Conservation (phyloP, 768 basidiomycete species). For the Russula emetica region DNA sequence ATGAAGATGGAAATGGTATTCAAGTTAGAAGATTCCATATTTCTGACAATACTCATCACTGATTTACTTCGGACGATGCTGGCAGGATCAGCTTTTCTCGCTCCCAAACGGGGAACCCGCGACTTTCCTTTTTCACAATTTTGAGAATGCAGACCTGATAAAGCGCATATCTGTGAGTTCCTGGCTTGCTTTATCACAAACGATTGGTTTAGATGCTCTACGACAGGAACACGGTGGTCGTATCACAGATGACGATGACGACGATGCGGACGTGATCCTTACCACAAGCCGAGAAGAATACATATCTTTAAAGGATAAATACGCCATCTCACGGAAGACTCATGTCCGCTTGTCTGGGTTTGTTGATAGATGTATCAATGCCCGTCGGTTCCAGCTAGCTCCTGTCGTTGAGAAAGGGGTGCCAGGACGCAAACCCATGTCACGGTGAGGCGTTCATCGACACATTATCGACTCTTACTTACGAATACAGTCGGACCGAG, state of each 20-base stretch:
- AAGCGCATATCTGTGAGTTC: slow-evolving; percentile 26
- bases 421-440: slow-evolving; percentile 4
- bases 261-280: slow-evolving; percentile 21
- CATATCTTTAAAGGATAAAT: slow-evolving; percentile 19
- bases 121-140: slow-evolving; percentile 9
- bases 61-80: neutral
- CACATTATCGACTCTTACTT: neutral
- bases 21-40: neutral
- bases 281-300: slow-evolving; percentile 7
- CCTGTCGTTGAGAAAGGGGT: neutral
- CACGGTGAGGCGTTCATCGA: slow-evolving; percentile 11
- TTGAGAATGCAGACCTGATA: slow-evolving; percentile 5
- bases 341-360: slow-evolving; percentile 26
- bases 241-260: slow-evolving; percentile 6
- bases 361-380: slow-evolving; percentile 20
- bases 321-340: slow-evolving; percentile 19
- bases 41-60: neutral
- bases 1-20: neutral
- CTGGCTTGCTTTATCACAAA: neutral
- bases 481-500: slow-evolving; percentile 7
- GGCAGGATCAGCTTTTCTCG: slow-evolving; percentile 3
- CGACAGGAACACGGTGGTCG: slow-evolving; percentile 21
- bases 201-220: neutral
- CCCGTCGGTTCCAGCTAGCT: slow-evolving; percentile 13
- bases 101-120: slow-evolving; percentile 9